A percentile compares a stretch with the other conserved stretches of the same genome.
These are phyloP conservation scores for Tephrocybe sp. DNA, from an alignment of 768 basidiomycete species.

Conservation along the genomic window DNA sequence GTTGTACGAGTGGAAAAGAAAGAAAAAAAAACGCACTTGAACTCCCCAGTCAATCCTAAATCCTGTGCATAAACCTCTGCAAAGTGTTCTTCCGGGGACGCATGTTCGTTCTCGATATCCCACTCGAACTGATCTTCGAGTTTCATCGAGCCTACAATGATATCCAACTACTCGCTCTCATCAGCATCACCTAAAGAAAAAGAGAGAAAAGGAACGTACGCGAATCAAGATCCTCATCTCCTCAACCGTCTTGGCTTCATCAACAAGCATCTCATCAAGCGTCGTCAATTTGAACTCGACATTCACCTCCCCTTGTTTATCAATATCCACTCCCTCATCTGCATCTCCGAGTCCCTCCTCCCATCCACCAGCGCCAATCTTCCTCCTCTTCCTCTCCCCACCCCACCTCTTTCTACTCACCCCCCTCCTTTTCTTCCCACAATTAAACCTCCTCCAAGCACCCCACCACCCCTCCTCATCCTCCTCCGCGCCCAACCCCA, in stretches of 20 bases:
- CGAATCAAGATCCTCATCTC: slow-evolving; percentile 92
- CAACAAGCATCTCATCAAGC: slow-evolving; percentile 62
- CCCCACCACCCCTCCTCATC: slow-evolving; percentile 12
- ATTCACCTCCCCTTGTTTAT: too few relatives aligned
- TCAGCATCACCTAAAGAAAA: too few relatives aligned
- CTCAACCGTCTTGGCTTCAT: slow-evolving; percentile 66
- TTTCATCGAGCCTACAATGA: slow-evolving; percentile 90
- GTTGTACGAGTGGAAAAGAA: too few relatives aligned
- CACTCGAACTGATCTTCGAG: slow-evolving; percentile 97
- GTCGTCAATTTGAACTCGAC: slow-evolving; percentile 42
- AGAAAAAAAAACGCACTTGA: slow-evolving; percentile 58
- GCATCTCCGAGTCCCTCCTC: slow-evolving; percentile 31
- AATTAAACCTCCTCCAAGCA: slow-evolving; percentile 9
- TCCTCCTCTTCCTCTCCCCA: background rate
- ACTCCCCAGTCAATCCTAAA: slow-evolving; percentile 88
- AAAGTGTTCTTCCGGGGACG: slow-evolving; percentile 91
- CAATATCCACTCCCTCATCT: slow-evolving; percentile 5
- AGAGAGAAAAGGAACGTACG: slow-evolving; percentile 43
- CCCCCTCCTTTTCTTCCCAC: background rate
- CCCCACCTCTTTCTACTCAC: too few relatives aligned
- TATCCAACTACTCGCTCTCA: slow-evolving; percentile 77
- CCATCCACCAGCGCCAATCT: slow-evolving; percentile 32
- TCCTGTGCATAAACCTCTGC: slow-evolving; percentile 85
- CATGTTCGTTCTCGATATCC: slow-evolving; percentile 80
- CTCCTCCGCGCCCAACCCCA: background rate